Conservation (phyloP, 2,329 filamentous ascomycete genomes). For the Fusarium sambucinum region DNA sequence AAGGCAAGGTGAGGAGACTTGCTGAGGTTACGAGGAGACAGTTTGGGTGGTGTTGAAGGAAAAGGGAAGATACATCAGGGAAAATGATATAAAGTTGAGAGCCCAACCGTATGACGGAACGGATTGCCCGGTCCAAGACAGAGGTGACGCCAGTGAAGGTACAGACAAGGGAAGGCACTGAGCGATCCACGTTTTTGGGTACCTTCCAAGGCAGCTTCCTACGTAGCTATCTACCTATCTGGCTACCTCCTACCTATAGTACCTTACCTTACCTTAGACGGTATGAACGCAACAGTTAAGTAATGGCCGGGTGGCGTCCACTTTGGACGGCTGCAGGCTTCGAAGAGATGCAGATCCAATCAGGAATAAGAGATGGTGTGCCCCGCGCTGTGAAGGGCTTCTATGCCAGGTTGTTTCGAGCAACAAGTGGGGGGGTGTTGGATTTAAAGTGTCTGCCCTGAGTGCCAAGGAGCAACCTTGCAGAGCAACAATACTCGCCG, state of each 20-base stretch:
- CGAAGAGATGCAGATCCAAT: constrained; percentile 28
- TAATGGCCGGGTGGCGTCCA: constrained; percentile 24
- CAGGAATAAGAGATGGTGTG: constrained; percentile 14
- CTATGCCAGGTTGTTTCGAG: constrained; percentile 13
- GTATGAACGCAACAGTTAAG: constrained; percentile 24
- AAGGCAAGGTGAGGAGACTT: neutral
- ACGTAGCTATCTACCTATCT: neutral
- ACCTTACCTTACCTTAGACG: neutral
- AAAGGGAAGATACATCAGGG: constrained; percentile 16
- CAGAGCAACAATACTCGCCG: constrained; percentile 2
- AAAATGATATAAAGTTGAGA: constrained; percentile 7
- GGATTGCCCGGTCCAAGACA: constrained; percentile 32
- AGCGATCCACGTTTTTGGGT: constrained; percentile 27
- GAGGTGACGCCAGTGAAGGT: constrained; percentile 36
- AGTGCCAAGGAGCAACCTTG: constrained; percentile 22
- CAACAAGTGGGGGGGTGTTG: constrained; percentile 25
- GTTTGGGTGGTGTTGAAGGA: constrained; percentile 12
- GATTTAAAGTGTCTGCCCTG: constrained; percentile 23
- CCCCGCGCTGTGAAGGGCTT: constrained; percentile 27
- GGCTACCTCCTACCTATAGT: neutral
- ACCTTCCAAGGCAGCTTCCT: constrained; percentile 35
- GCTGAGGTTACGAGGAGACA: neutral
- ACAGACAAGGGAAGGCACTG: constrained; percentile 30
- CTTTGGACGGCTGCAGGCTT: constrained; percentile 6
- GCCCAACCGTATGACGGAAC: constrained; percentile 27